Evolutionary conservation across 768 basidiomycete species (phyloP).

Genomic region (Galerina sulciceps): DNA sequence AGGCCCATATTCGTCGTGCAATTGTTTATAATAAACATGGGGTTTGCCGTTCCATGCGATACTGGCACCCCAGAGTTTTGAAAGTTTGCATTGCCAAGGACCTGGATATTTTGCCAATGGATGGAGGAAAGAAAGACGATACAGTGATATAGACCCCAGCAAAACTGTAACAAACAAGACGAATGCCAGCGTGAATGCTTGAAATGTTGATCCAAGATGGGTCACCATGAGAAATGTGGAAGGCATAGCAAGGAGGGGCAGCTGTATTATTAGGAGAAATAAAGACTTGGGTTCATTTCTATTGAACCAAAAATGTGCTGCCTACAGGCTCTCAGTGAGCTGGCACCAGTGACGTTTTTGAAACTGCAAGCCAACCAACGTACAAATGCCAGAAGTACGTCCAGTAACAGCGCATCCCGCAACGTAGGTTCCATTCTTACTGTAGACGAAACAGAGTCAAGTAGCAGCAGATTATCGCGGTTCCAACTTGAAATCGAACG

Average conservation of each 20-base stretch:
- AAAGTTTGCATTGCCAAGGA: constrained; percentile 41
- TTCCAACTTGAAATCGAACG: too few relatives aligned
- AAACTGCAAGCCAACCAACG: not conserved
- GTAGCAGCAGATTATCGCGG: too few relatives aligned
- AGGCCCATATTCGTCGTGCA: constrained; percentile 60
- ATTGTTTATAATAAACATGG: constrained; percentile 43
- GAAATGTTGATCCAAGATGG: not conserved
- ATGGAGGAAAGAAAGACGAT: constrained; percentile 53
- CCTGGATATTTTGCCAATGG: constrained; percentile 53
- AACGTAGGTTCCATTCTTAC: too few relatives aligned
- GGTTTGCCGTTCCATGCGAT: constrained; percentile 41
- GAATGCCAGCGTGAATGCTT: not conserved
- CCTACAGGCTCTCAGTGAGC: not conserved
- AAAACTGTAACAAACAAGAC: constrained; percentile 12
- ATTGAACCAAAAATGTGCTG: constrained; percentile 17
- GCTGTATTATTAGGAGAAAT: not conserved
- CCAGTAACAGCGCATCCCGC: too few relatives aligned
- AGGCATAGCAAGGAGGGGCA: not conserved
- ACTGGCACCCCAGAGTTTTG: constrained; percentile 41
- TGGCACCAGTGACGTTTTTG: too few relatives aligned
- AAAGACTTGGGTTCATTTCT: constrained; percentile 15
- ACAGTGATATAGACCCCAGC: constrained; percentile 28
- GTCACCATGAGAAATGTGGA: not conserved
- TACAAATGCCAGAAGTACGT: constrained; percentile 1
- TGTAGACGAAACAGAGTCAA: too few relatives aligned